These are phyloP conservation scores for Colletotrichum navitas DNA, from an alignment of 2,329 filamentous ascomycete genomes.

Conservation along the genomic window DNA sequence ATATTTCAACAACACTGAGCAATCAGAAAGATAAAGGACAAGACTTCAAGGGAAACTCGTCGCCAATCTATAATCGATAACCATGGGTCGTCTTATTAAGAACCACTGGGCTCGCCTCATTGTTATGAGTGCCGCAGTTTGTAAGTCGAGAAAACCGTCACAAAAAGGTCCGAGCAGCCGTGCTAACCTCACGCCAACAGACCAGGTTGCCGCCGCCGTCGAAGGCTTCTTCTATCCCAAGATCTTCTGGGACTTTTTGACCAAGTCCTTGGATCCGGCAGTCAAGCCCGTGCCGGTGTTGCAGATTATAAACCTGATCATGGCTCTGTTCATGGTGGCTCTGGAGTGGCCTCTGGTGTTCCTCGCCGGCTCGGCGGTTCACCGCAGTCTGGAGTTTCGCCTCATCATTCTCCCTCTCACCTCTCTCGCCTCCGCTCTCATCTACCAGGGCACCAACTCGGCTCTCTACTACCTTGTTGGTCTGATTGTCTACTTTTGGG, in stretches of 20 bases:
- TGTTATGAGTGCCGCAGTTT: constrained; percentile 84
- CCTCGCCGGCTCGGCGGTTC: constrained; percentile 81
- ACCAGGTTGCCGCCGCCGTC: constrained; percentile 87
- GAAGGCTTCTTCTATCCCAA: constrained; percentile 98
- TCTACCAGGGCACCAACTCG: constrained; percentile 94
- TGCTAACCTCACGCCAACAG: constrained; percentile 62
- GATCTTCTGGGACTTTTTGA: constrained; percentile 97
- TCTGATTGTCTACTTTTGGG: constrained; percentile 93
- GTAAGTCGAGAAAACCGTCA: constrained; percentile 61
- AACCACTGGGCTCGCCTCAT: constrained; percentile 99
- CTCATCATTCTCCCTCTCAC: constrained; percentile 86
- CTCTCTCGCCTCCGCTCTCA: constrained; percentile 78
- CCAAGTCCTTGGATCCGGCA: constrained; percentile 86
- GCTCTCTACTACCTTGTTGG: constrained; percentile 93
- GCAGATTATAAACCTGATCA: constrained; percentile 88
- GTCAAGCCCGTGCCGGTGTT: constrained; percentile 90
- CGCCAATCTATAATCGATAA: constrained; percentile 45
- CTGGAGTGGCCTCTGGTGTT: constrained; percentile 92
- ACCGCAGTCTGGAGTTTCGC: constrained; percentile 89
- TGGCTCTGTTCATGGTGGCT: constrained; percentile 82
- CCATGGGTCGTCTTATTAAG: constrained; percentile 98
- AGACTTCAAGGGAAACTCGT: constrained; percentile 26
- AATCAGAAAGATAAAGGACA: constrained; percentile 38
- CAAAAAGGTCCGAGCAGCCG: not conserved
- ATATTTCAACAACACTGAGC: constrained; percentile 16